Evolutionary conservation across 2,329 filamentous ascomycete genomes (phyloP).

Genomic region (Apiospora hydei): DNA sequence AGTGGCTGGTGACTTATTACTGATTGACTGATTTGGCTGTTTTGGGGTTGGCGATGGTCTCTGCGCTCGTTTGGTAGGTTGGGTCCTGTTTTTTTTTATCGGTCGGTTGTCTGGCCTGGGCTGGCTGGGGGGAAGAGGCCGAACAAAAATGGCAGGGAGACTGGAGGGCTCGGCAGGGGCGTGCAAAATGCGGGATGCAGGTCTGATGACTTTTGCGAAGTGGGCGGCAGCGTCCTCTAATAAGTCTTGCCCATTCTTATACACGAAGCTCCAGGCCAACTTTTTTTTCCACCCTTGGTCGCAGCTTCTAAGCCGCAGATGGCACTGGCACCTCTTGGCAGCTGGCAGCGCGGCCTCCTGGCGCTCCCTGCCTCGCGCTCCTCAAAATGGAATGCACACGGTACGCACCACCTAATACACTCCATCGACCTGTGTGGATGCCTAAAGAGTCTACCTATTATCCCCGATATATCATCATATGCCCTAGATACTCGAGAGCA

Average conservation of each 20-base stretch:
- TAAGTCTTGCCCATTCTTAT: constrained; percentile 32
- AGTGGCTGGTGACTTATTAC: constrained; percentile 19
- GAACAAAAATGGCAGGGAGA: constrained; percentile 21
- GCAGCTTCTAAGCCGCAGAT: constrained; percentile 25
- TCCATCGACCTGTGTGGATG: background rate
- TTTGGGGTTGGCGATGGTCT: constrained; percentile 11
- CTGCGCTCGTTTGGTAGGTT: constrained; percentile 16
- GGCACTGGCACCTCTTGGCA: constrained; percentile 19
- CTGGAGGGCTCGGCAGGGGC: constrained; percentile 23
- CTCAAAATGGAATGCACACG: constrained; percentile 1
- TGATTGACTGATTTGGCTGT: constrained; percentile 2
- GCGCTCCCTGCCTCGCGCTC: background rate
- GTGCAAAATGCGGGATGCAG: constrained; percentile 29
- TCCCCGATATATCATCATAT: background rate
- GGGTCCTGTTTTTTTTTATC: constrained; percentile 13
- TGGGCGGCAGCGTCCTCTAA: constrained; percentile 32
- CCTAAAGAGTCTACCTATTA: background rate
- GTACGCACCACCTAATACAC: background rate
- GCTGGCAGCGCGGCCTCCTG: constrained; percentile 4
- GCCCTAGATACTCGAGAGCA: background rate
- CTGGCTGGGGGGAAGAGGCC: constrained; percentile 16
- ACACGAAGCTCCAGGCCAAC: constrained; percentile 27
- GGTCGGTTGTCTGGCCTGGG: background rate
- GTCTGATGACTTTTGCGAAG: constrained; percentile 33
- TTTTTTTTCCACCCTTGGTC: constrained; percentile 25